Percentiles rank a stretch among this genome's conserved stretches.
Conservation (phyloP, 495 filamentous ascomycete genomes). For the Saxophila tyrrhenica region DNA sequence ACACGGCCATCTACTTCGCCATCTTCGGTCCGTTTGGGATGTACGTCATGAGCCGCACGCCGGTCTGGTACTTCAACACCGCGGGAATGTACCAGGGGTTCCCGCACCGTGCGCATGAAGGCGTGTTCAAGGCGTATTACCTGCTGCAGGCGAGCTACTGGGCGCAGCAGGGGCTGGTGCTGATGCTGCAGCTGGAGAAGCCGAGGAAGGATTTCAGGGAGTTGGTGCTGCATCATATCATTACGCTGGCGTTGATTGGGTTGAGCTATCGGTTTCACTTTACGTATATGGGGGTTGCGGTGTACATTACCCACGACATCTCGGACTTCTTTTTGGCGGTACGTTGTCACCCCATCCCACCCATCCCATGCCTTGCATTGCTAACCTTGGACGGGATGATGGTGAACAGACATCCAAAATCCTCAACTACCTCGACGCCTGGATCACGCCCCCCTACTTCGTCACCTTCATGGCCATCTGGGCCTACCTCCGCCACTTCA, state of each 20-base stretch:
- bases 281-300: slow-evolving; percentile 91
- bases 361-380: neutral
- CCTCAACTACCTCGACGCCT: slow-evolving; percentile 80
- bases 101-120: slow-evolving; percentile 78
- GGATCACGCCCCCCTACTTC: slow-evolving; percentile 72
- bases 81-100: slow-evolving; percentile 82
- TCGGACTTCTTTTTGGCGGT: slow-evolving; percentile 95
- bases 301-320: slow-evolving; percentile 95
- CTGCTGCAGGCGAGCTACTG: slow-evolving; percentile 92
- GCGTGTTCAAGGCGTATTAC: slow-evolving; percentile 92
- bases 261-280: slow-evolving; percentile 96
- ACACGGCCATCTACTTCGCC: slow-evolving; percentile 91
- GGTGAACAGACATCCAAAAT: slow-evolving; percentile 69
- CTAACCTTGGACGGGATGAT: neutral
- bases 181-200: slow-evolving; percentile 83
- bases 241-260: slow-evolving; percentile 77
- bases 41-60: slow-evolving; percentile 76
- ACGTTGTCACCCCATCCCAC: slow-evolving; percentile 28
- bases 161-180: slow-evolving; percentile 88
- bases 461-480: slow-evolving; percentile 70
- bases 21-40: slow-evolving; percentile 77
- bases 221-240: slow-evolving; percentile 86
- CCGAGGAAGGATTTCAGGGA: slow-evolving; percentile 94
- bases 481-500: slow-evolving; percentile 85
- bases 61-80: slow-evolving; percentile 98